Evolutionary conservation across 2,329 filamentous ascomycete species (phyloP).

Genomic region (Penicillium brevicompactum): DNA sequence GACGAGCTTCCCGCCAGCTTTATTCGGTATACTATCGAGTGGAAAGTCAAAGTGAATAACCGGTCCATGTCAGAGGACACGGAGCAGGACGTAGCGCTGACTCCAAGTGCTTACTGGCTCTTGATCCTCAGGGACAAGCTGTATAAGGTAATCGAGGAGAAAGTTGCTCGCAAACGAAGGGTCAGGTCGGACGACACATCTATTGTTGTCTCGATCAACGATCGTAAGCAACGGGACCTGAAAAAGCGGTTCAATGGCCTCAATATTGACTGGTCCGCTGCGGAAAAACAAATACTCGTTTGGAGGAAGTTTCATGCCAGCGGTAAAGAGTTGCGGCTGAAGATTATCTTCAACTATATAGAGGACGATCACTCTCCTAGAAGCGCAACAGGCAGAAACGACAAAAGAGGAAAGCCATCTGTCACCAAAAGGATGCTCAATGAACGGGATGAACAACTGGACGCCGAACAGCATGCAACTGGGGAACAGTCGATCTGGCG

Average conservation of each 20-base stretch:
- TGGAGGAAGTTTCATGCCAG: background rate
- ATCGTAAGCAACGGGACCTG: conserved; percentile 1
- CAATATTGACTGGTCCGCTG: conserved; percentile 3
- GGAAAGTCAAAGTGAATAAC: background rate
- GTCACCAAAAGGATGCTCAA: too few species aligned
- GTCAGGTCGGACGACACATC: background rate
- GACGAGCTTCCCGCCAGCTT: too few species aligned
- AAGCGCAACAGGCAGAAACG: too few species aligned
- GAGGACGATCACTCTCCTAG: too few species aligned
- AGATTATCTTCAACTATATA: background rate
- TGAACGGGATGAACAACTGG: too few species aligned
- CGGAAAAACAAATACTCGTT: conserved; percentile 1
- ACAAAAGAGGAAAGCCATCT: too few species aligned
- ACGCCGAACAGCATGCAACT: too few species aligned
- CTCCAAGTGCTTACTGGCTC: conserved; percentile 5
- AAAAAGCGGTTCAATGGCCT: conserved; percentile 2
- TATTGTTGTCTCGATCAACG: background rate
- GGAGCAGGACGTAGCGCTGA: conserved; percentile 1
- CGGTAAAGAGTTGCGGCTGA: background rate
- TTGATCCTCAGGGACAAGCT: background rate
- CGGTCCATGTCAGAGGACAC: background rate
- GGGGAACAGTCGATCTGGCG: too few species aligned
- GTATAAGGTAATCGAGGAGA: conserved; percentile 3
- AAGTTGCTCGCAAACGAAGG: background rate
- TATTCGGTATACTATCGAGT: too few species aligned